phyloP scores from a whole-genome alignment of 345 rosid genomes.

The Populus euphratica region DNA sequence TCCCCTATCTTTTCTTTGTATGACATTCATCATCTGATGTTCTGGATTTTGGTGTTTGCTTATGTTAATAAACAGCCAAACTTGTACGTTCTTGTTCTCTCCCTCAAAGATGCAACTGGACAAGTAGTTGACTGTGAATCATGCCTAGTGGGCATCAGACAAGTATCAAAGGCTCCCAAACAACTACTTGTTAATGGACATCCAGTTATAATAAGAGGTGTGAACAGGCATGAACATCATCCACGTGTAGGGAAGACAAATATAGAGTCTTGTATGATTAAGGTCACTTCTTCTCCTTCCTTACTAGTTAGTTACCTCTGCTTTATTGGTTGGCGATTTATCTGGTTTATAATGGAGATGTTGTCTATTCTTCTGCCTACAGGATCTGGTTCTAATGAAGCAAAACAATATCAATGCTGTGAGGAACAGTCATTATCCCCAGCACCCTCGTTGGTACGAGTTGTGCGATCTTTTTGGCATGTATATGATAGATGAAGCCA shows the following conservation, averaged over 20 bases:
- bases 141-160: constrained; percentile 76
- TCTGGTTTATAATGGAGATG: background rate
- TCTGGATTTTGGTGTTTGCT: constrained; percentile 6
- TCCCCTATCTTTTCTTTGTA: background rate
- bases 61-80: constrained; percentile 62
- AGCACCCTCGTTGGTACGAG: constrained; percentile 98
- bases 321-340: constrained; percentile 5
- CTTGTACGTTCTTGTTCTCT: constrained; percentile 70
- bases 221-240: constrained; percentile 98
- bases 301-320: constrained; percentile 9
- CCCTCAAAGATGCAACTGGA: constrained; percentile 79
- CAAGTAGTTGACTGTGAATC: constrained; percentile 84
- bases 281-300: constrained; percentile 43
- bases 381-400: constrained; percentile 97
- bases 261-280: constrained; percentile 94
- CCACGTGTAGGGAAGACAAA: constrained; percentile 96
- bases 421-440: constrained; percentile 98
- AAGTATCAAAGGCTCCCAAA: constrained; percentile 81
- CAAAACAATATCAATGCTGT: constrained; percentile 91
- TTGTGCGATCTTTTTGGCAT: constrained; percentile 90
- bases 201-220: constrained; percentile 90
- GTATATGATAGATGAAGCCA: constrained; percentile 99
- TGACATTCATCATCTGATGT: background rate
- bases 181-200: constrained; percentile 86
- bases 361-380: constrained; percentile 22